These are phyloP conservation scores for Tuber aestivum DNA, from an alignment of 495 filamentous ascomycete genomes.

Conservation along the genomic window DNA sequence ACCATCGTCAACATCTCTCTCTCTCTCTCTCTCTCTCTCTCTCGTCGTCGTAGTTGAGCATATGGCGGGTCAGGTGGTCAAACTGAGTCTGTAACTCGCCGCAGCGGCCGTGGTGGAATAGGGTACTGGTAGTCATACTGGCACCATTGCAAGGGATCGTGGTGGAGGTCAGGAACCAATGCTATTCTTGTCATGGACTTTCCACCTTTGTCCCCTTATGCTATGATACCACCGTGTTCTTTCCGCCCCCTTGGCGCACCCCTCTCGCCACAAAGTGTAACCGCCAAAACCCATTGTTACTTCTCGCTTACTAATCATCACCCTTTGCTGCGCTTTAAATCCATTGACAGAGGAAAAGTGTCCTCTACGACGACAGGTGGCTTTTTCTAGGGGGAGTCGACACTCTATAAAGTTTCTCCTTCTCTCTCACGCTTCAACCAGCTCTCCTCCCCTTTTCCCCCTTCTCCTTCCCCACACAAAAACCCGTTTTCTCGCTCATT, in stretches of 20 bases:
- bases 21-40: too few relatives aligned
- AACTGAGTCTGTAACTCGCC: not conserved
- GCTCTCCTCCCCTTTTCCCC: slow-evolving; percentile 17
- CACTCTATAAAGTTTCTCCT: slow-evolving; percentile 34
- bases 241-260: slow-evolving; percentile 32
- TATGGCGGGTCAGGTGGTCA: not conserved
- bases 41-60: not conserved
- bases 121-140: not conserved
- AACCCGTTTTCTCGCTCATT: slow-evolving; percentile 4
- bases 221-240: slow-evolving; percentile 40
- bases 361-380: slow-evolving; percentile 40
- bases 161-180: not conserved
- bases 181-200: not conserved
- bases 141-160: not conserved
- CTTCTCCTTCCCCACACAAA: slow-evolving; percentile 11
- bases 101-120: not conserved
- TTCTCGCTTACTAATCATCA: slow-evolving; percentile 18
- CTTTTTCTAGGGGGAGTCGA: slow-evolving; percentile 25
- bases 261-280: slow-evolving; percentile 7
- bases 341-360: slow-evolving; percentile 35
- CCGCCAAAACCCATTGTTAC: slow-evolving; percentile 6
- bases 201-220: not conserved
- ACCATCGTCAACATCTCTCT: not conserved
- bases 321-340: slow-evolving; percentile 6
- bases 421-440: slow-evolving; percentile 21